Conservation (phyloP, 208 protist species). For the Acanthamoeba culbertsoni region DNA sequence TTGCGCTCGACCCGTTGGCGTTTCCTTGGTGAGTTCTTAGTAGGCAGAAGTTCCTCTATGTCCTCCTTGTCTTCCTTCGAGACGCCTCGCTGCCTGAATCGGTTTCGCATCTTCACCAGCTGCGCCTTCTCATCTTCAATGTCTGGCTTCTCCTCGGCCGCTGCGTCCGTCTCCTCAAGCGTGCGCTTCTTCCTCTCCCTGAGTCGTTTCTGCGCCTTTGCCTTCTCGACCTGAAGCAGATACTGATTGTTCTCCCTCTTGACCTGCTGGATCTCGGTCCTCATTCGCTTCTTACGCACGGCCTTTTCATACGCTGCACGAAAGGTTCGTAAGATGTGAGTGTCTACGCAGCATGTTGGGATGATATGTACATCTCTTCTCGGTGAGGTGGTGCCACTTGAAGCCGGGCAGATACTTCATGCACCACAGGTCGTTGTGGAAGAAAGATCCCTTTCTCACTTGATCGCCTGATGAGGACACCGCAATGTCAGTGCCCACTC, state of each 20-base stretch:
- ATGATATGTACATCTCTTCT: slow-evolving; percentile 62
- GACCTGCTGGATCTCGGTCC: slow-evolving; percentile 65
- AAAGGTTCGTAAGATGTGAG: too few species aligned
- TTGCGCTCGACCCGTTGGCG: background rate
- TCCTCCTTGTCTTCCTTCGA: background rate
- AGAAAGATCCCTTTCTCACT: slow-evolving; percentile 76
- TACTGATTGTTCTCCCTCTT: slow-evolving; percentile 68
- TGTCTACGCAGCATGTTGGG: too few species aligned
- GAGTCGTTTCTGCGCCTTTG: slow-evolving; percentile 64
- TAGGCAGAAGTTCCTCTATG: background rate
- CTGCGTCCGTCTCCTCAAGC: background rate
- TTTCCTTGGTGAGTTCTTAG: background rate
- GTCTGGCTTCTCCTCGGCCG: background rate
- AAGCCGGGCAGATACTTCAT: slow-evolving; percentile 84
- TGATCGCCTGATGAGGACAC: slow-evolving; percentile 30
- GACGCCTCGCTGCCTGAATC: background rate
- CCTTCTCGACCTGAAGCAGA: slow-evolving; percentile 73
- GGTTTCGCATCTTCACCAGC: background rate
- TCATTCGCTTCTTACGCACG: slow-evolving; percentile 64
- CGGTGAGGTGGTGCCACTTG: slow-evolving; percentile 84
- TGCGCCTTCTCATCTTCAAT: background rate
- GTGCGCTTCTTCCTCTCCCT: slow-evolving; percentile 30
- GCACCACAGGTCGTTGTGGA: slow-evolving; percentile 82
- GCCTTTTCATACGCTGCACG: slow-evolving; percentile 76
- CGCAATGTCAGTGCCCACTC: too few species aligned